Base-by-base conservation (phyloP, 2,329 filamentous ascomycete species). In the Cladosporium sp. region DNA sequence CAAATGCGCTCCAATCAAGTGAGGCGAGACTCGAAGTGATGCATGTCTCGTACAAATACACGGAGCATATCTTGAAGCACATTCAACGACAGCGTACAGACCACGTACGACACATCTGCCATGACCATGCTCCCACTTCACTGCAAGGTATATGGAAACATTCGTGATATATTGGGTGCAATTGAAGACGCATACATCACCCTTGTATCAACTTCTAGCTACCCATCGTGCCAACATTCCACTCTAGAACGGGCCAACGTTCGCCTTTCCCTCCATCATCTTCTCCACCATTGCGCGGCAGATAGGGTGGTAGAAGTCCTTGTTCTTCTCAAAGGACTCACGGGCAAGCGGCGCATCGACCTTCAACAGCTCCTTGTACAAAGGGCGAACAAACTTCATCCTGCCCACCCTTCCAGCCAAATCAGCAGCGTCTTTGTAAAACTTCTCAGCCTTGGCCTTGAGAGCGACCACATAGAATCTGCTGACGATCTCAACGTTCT, bases 301-400 rank as follows among this genome's bases (percentile, higher is more conserved):
- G 67, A 97, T 97, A 2, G 94, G 94, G 71, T 97, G 93, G 72
- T 97, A 99, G 71, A 97, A 97, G 63, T 92, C 87, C 75, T 83
- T 89, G 73, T 96, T 88, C 82, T 88, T 88, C 76, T 89, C 84
- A 75, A 96, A 97, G 0, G 92, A 96, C 72, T 85, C 79, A 55
- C 93, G 75, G 0, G 94, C 93, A 68, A 96, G 75, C 25, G 85
- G 78, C 49, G 84, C 80, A 75, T 97, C 88, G 39, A 89, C 84
- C 72, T 86, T 85, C 69, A 88, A 87, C 65, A 99, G 77, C 51
- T 84, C 82, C 61, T 88, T 83, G 77, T 88, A 97, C 69, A 97
- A 76, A 20, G 93, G 91, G 50, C 93, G 82, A 60, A 97, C 93
- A 74, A 93, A 97, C 82, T 97, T 97, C 94, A 99, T 97, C 59